Evolutionary conservation across 148 eudicot genomes (phyloP).

Genomic region (Chenopodium album): DNA sequence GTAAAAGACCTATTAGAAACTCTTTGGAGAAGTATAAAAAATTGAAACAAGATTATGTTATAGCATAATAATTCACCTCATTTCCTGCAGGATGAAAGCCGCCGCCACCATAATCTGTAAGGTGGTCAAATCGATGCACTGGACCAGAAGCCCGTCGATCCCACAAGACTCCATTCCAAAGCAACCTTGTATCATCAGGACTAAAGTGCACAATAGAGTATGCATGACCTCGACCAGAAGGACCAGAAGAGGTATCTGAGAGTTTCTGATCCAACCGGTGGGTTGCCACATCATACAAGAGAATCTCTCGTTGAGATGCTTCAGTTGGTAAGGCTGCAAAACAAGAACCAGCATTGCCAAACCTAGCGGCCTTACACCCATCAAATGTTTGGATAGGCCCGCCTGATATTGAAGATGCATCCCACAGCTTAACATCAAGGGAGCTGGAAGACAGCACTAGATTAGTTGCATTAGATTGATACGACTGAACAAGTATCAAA

Average conservation of each 20-base stretch:
- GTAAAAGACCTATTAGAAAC: not conserved
- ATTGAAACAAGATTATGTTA: not conserved
- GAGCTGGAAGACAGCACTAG: slow-evolving; percentile 80
- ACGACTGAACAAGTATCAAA: slow-evolving; percentile 64
- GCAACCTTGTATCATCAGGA: slow-evolving; percentile 77
- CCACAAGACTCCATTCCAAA: slow-evolving; percentile 97
- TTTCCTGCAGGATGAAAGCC: slow-evolving; percentile 99
- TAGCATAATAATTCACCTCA: slow-evolving; percentile 47
- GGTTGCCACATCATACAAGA: slow-evolving; percentile 73
- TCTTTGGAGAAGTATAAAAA: too few relatives aligned
- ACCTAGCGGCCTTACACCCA: slow-evolving; percentile 66
- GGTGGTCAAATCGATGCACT: slow-evolving; percentile 83
- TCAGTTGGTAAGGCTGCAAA: slow-evolving; percentile 85
- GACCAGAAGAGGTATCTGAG: slow-evolving; percentile 48
- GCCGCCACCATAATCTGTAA: slow-evolving; percentile 94
- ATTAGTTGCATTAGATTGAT: slow-evolving; percentile 52
- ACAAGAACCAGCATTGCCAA: slow-evolving; percentile 61
- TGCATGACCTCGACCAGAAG: slow-evolving; percentile 58
- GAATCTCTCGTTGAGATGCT: slow-evolving; percentile 59
- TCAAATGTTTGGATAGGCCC: slow-evolving; percentile 93
- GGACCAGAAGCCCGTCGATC: slow-evolving; percentile 64
- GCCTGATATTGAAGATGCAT: slow-evolving; percentile 65
- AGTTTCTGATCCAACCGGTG: slow-evolving; percentile 67
- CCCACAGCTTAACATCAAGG: slow-evolving; percentile 87
- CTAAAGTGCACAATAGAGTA: slow-evolving; percentile 82